Base-by-base conservation (phyloP, 169 alveolate genomes). In the Amoebophrya sp. region DNA sequence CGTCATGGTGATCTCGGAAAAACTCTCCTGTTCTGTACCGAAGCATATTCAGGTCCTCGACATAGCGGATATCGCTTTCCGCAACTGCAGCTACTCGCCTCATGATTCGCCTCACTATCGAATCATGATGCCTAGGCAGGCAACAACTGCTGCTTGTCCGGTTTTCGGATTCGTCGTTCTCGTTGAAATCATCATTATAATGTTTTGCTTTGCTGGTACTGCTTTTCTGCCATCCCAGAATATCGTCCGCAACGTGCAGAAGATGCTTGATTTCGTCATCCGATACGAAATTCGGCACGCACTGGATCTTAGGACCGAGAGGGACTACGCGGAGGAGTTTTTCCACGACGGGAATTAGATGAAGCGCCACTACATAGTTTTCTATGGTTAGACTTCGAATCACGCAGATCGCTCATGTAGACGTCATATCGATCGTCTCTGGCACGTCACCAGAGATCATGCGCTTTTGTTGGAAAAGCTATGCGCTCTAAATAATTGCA, bases 1-100 rank as follows among this genome's bases (percentile, higher is more conserved):
- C 95, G 91, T 93, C 95, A 55, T 91, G 94, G 90, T 93, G 95
- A 89, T 55, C 91, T 29, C 78, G 41, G 94, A 93, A 93, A 94
- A 53, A 93, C 90, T 93, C 90, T 29, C 94, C 94, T 38, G 54
- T 78, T 18, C 83, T 90, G 91, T 93, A 93, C 14, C 91, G 55
- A 41, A 93, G 94, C 39, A 93, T 65, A 65, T 83, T 92, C 26
- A 93, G 91, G 23, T 92, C 76, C 92, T 93, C 95, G 23, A 93
- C 83, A 1, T 65, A 26, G 39, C 33, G 18, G 33, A 65, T 18
- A 0, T 10, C n/a, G 26, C 38, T 65, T 26, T 18, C 83, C 38
- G 39, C 18, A 29, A 65, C 83, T 18, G 83, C 83, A 26, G 83
- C 83, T 36, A 65, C 65, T 6, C 65, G 65, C 65, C 65, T 6